Base-by-base conservation (phyloP, 2,329 filamentous ascomycete species). In the Didymellaceae sp. region DNA sequence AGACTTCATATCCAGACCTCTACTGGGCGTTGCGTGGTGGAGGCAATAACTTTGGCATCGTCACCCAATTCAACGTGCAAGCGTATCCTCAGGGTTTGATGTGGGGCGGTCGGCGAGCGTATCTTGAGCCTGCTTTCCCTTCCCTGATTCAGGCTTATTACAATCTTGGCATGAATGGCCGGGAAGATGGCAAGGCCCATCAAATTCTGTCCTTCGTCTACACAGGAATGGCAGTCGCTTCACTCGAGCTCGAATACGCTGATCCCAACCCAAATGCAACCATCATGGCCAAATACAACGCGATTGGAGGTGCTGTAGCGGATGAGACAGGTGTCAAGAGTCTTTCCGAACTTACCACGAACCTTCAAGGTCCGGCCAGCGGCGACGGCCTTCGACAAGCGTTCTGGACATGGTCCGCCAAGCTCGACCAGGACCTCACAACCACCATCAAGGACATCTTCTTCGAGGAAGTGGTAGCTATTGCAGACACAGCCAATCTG, bases 21-120 rank as follows among this genome's bases (percentile, higher is more conserved):
- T 77, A 69, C 58, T 67, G 60, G 54, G 71, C 70, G 1, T 61
- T 75, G 6, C 70, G 72, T 14, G 73, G 74, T 3, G 70, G 67
- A 9, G 65, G 65, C 3, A 66, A 64, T 41, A 72, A 72, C 47
- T 71, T 71, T 34, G 77, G 69, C 17, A 62, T 73, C 21, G 61
- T 72, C 13, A 71, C 67, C 1, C 54, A 59, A 24, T 70, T 71
- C 49, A 57, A 60, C 21, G 52, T 67, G 2, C 35, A 47, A 4
- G 57, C 65, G 7, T 44, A 62, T 7, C 53, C 63, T 1, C 60
- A 66, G 24, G 59, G 54, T 3, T 34, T 38, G n/a, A 63, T 70
- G 58, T 72, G 66, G 66, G 66, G 66, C 6, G 67, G 65, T 8
- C 6, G 26, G 24, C 61, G 61, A 6, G 18, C 25, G 1, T 55